Base-by-base conservation (phyloP, 139 green algal genomes). In the Penium margaritaceum region DNA sequence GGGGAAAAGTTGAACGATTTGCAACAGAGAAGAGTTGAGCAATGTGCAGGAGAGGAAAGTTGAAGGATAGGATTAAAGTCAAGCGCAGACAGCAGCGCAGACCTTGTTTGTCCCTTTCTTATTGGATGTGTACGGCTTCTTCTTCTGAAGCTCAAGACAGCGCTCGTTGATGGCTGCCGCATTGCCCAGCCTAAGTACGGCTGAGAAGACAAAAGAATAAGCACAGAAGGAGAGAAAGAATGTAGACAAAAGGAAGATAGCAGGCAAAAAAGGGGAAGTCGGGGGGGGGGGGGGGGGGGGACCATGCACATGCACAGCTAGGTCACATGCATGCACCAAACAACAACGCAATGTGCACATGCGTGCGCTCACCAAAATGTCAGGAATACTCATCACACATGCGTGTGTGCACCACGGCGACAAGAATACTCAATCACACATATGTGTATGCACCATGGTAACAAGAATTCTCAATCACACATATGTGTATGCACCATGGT, bases 141-240 rank as follows among this genome's bases (percentile, higher is more conserved):
- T 27, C 63, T 58, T 71, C 67, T 95, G 88, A 55, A 96, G 80
- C 36, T 98, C 91, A 47, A 94, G 69, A 82, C 93, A 98, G 2
- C 82, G 79, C 76, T 98, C 92, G 67, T 91, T 95, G 62, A 98
- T 94, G 69, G 83, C 75, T 12, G 81, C 53, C 6, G 73, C 63
- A 32, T 6, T 67, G 36, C 62, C 62, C n/a, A 66, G 46, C 62
- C 39, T 37, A 17, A 32, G 2, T 19, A 79, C 71, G 38, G 72
- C 72, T 78, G 72, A 3, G 14, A 24, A 12, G 54, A 35, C 15
- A 9, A 35, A 21, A 29, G 12, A 21, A 36, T 24, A 63, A 29
- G 5, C 21, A 37, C 3, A 43, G 38, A 47, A 34, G 37, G 2
- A 38, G 38, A 53, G 9, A 21, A 29, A 57, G 43, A 61, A 19